Percentiles rank a stretch among this genome's conserved stretches.
phyloP scores from a whole-genome alignment of 257 asterid species.

The Linderniella brevidens region DNA sequence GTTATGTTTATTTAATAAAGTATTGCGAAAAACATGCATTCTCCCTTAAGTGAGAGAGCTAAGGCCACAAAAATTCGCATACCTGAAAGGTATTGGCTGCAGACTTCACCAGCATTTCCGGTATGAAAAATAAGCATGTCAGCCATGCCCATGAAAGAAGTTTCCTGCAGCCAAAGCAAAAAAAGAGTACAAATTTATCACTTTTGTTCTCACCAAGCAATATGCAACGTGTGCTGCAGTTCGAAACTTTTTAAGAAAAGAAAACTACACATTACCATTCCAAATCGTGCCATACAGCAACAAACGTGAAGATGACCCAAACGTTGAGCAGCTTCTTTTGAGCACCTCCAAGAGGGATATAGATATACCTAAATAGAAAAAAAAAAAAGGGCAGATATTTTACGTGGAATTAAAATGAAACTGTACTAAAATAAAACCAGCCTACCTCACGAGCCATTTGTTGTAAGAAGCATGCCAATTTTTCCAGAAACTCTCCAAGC shows the following conservation, averaged over 20 bases:
- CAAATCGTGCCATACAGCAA: conserved; percentile 92
- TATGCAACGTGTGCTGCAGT: no score
- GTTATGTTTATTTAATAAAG: no score
- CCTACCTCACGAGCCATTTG: conserved; percentile 94
- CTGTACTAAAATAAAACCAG: conserved; percentile 1
- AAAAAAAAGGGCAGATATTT: neutral
- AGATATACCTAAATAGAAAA: conserved; percentile 48
- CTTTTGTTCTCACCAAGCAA: no score
- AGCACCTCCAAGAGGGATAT: conserved; percentile 93
- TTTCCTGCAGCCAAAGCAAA: conserved; percentile 33
- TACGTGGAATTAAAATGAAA: neutral
- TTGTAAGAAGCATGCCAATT: conserved; percentile 98
- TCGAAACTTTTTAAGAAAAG: no score
- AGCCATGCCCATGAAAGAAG: conserved; percentile 99
- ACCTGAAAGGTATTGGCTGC: conserved; percentile 52
- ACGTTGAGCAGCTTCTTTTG: conserved; percentile 74
- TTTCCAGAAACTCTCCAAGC: conserved; percentile 87
- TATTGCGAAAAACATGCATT: neutral
- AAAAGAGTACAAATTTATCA: no score
- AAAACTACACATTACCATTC: conserved; percentile 57
- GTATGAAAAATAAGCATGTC: conserved; percentile 86
- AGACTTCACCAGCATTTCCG: conserved; percentile 80
- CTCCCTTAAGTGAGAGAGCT: neutral
- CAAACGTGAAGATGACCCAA: conserved; percentile 95
- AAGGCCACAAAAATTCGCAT: neutral